Evolutionary conservation across 169 alveolate species (phyloP).

Genomic region (Eimeria nieschulzi): DNA sequence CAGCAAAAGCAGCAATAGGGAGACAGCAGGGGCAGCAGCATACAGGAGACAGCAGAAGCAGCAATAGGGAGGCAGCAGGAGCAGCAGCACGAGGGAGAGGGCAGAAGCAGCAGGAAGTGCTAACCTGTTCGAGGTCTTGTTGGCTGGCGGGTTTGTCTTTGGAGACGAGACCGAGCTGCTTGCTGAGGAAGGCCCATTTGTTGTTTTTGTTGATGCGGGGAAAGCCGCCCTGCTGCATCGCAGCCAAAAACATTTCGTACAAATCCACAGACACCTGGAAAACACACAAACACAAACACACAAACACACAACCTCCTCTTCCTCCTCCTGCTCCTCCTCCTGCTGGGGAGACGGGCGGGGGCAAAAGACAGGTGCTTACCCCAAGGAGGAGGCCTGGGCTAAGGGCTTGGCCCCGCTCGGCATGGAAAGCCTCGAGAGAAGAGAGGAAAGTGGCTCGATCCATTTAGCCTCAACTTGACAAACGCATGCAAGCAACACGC

Average conservation of each 20-base stretch:
- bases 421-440: conserved; percentile 34
- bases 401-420: conserved; percentile 62
- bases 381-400: conserved; percentile 55
- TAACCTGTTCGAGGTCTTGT: conserved; percentile 63
- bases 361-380: background rate
- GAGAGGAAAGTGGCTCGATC: conserved; percentile 52
- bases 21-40: background rate
- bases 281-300: background rate
- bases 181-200: conserved; percentile 70
- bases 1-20: background rate
- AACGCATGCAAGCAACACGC: too few relatives aligned
- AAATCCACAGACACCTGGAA: conserved; percentile 32
- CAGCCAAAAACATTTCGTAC: conserved; percentile 55
- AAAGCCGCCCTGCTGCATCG: conserved; percentile 76
- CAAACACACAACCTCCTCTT: background rate
- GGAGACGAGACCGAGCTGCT: conserved; percentile 64
- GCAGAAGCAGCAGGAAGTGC: conserved; percentile 2
- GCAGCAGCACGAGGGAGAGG: background rate
- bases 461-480: conserved; percentile 11
- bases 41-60: background rate
- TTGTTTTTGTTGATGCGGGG: conserved; percentile 74
- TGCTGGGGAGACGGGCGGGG: background rate
- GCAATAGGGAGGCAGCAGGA: background rate
- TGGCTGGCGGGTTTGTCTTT: conserved; percentile 61
- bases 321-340: background rate